phyloP scores from a whole-genome alignment of 2,329 filamentous ascomycete genomes.

The Hypoxylon sp. region DNA sequence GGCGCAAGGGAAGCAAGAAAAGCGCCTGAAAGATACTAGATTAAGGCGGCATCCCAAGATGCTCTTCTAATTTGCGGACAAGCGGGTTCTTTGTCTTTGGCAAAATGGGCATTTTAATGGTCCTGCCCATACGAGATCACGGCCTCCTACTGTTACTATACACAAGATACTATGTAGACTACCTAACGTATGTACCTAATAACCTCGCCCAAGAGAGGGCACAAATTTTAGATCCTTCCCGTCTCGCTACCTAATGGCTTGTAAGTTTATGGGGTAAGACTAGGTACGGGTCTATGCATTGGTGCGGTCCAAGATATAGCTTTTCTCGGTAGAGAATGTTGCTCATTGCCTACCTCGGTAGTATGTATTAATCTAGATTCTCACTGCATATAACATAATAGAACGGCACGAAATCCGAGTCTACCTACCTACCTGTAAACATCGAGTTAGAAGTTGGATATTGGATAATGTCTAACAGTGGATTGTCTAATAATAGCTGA shows the following conservation, averaged over 20 bases:
- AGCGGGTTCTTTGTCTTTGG: constrained; percentile 40
- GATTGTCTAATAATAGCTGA: constrained; percentile 24
- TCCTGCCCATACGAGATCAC: constrained; percentile 42
- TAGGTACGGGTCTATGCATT: constrained; percentile 15
- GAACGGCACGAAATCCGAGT: neutral
- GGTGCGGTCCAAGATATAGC: constrained; percentile 5
- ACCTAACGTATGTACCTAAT: constrained; percentile 41
- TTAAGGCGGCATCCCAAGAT: constrained; percentile 40
- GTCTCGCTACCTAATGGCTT: constrained; percentile 1
- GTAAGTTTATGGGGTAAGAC: neutral
- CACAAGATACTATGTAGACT: constrained; percentile 43
- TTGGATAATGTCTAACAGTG: constrained; percentile 5
- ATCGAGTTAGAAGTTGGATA: neutral
- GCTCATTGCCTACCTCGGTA: constrained; percentile 5
- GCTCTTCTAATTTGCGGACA: constrained; percentile 39
- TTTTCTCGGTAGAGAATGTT: constrained; percentile 6
- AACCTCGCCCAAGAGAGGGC: constrained; percentile 26
- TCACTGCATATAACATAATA: neutral
- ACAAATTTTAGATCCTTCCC: constrained; percentile 17
- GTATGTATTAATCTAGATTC: constrained; percentile 4
- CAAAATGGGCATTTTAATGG: constrained; percentile 33
- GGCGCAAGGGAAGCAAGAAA: constrained; percentile 35
- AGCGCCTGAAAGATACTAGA: constrained; percentile 35
- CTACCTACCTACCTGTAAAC: neutral
- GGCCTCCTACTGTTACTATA: constrained; percentile 39